phyloP scores from a whole-genome alignment of 192 early-diverging fungal species.

The Coemansia sp. region DNA sequence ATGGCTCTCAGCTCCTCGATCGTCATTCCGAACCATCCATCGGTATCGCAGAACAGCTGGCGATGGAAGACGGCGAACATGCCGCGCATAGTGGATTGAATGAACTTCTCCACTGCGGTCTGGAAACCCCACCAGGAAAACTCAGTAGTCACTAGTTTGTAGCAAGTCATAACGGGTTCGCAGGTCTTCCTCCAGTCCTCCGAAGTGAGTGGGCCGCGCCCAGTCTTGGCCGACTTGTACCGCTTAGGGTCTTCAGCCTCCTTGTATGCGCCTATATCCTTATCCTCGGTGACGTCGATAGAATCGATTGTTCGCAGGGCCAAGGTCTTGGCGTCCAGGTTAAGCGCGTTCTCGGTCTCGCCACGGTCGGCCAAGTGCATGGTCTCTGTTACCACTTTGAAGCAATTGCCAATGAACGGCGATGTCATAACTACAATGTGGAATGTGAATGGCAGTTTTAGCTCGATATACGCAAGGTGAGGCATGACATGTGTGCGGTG shows the following conservation, averaged over 20 bases:
- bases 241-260: conserved; percentile 65
- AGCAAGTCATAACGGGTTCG: conserved; percentile 80
- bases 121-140: conserved; percentile 77
- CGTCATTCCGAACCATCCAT: conserved; percentile 74
- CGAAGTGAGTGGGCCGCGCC: conserved; percentile 64
- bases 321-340: conserved; percentile 44
- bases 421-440: conserved; percentile 50
- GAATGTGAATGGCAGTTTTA: neutral
- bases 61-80: conserved; percentile 72
- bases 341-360: conserved; percentile 66
- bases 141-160: conserved; percentile 76
- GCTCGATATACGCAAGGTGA: neutral
- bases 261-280: conserved; percentile 57
- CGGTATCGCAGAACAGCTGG: conserved; percentile 77
- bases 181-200: conserved; percentile 62
- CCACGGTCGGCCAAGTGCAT: conserved; percentile 74
- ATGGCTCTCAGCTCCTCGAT: conserved; percentile 68
- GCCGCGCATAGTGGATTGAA: conserved; percentile 59
- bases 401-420: conserved; percentile 70
- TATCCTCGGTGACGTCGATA: conserved; percentile 71
- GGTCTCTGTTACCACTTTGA: conserved; percentile 73
- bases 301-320: conserved; percentile 64
- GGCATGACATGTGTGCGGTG: neutral
- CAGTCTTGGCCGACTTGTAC: conserved; percentile 64
- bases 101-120: conserved; percentile 63